Conservation (phyloP, 2,329 filamentous ascomycete species). For the Cercospora nicotianae region DNA sequence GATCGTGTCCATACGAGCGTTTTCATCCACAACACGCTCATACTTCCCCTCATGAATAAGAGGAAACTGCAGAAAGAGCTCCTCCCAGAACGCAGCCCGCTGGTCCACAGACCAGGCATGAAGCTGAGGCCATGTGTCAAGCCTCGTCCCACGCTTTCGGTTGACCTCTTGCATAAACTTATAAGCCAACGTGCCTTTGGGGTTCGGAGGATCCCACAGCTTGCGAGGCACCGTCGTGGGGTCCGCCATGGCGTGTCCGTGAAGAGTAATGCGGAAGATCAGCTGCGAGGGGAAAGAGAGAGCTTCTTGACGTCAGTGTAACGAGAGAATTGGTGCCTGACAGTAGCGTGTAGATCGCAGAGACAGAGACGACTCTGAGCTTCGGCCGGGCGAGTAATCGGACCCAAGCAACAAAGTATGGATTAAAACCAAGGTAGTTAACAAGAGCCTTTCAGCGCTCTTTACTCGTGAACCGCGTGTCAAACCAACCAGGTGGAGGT, state of each 20-base stretch:
- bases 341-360: conserved; percentile 1
- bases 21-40: conserved; percentile 63
- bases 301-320: conserved; percentile 10
- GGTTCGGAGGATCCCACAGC: conserved; percentile 47
- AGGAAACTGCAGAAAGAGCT: conserved; percentile 60
- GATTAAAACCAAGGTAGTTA: not conserved
- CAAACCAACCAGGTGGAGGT: not conserved
- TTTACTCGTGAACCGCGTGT: not conserved
- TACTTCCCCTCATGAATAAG: conserved; percentile 63
- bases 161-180: conserved; percentile 67
- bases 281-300: not conserved
- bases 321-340: conserved; percentile 10
- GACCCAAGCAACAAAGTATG: not conserved
- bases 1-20: conserved; percentile 66
- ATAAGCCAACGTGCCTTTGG: conserved; percentile 60
- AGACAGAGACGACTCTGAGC: not conserved
- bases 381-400: not conserved
- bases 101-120: conserved; percentile 67
- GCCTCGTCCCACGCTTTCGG: conserved; percentile 53
- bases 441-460: not conserved
- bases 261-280: not conserved
- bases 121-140: conserved; percentile 69
- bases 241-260: conserved; percentile 18
- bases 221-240: conserved; percentile 41
- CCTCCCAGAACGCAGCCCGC: conserved; percentile 64